Conservation (phyloP, 805 yeast genomes). For the Starmerella apis region DNA sequence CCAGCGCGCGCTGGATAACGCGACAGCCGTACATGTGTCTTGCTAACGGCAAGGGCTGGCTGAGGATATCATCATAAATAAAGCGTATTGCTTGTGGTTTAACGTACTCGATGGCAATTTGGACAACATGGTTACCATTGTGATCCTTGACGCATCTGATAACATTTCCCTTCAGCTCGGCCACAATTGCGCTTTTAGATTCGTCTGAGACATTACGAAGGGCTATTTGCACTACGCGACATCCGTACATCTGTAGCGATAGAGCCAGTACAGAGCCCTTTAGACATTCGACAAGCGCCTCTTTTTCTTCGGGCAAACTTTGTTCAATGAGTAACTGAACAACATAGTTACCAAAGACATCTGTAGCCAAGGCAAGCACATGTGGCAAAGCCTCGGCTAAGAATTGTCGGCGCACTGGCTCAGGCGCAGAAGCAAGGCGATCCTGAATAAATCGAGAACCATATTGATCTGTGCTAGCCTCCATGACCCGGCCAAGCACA, state of each 20-base stretch:
- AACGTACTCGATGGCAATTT: constrained; percentile 79
- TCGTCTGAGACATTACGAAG: constrained; percentile 56
- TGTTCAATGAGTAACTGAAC: constrained; percentile 86
- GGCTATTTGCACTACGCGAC: constrained; percentile 93
- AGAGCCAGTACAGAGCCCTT: constrained; percentile 61
- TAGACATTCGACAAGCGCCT: constrained; percentile 59
- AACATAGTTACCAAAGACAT: constrained; percentile 95
- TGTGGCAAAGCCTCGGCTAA: constrained; percentile 73
- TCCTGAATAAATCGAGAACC: constrained; percentile 97
- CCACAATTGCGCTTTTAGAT: constrained; percentile 57
- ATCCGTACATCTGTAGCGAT: constrained; percentile 93
- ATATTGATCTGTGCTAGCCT: constrained; percentile 90
- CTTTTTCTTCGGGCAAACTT: constrained; percentile 61
- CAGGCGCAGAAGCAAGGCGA: constrained; percentile 51
- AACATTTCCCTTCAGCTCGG: constrained; percentile 56
- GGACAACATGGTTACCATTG: constrained; percentile 96
- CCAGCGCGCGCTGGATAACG: constrained; percentile 85
- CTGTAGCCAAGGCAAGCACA: constrained; percentile 75
- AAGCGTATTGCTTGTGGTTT: constrained; percentile 63
- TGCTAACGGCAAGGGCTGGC: constrained; percentile 68
- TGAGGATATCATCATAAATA: constrained; percentile 53
- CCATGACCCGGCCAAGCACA: constrained; percentile 67
- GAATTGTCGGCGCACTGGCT: constrained; percentile 66
- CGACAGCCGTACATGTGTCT: constrained; percentile 97
- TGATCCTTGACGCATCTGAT: constrained; percentile 78